Percentiles rank a stretch among this genome's conserved stretches.
Evolutionary conservation across 306 rosid genomes (phyloP).

Genomic region (Ceratonia siliqua): DNA sequence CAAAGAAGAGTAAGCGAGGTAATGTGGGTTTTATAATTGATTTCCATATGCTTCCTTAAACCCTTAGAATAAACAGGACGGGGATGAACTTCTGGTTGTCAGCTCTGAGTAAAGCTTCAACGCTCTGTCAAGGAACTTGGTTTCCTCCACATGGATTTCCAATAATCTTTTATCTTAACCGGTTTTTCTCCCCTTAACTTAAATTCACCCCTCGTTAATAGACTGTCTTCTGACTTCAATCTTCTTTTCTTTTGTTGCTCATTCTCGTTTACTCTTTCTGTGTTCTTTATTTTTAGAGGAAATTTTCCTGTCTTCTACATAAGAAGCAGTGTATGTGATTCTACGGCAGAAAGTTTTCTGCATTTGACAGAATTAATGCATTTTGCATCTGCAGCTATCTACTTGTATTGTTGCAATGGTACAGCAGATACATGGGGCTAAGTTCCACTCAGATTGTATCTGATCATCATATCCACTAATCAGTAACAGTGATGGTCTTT

Average conservation of each 20-base stretch:
- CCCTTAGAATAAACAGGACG: neutral
- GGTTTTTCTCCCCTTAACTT: neutral
- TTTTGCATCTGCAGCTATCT: slow-evolving; percentile 49
- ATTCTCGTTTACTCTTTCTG: slow-evolving; percentile 8
- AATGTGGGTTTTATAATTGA: slow-evolving; percentile 24
- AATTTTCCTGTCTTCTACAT: neutral
- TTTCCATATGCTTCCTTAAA: slow-evolving; percentile 14
- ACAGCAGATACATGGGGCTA: slow-evolving; percentile 43
- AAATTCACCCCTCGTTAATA: neutral
- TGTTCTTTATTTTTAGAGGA: neutral
- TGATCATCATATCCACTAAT: slow-evolving; percentile 42
- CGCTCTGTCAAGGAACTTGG: neutral
- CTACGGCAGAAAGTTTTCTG: slow-evolving; percentile 30
- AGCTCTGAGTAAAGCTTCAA: neutral
- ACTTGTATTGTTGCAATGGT: slow-evolving; percentile 40
- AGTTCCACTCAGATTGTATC: slow-evolving; percentile 46
- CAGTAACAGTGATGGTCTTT: slow-evolving; percentile 48
- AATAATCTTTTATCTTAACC: neutral
- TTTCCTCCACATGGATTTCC: neutral
- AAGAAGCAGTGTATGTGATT: neutral
- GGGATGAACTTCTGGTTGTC: neutral
- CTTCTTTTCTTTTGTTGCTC: neutral
- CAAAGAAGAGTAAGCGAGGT: slow-evolving; percentile 93
- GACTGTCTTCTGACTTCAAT: neutral
- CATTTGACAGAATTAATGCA: slow-evolving; percentile 41